Base-by-base conservation (phyloP, 2,329 filamentous ascomycete species). In the Mycosphaerelloides madeirae region DNA sequence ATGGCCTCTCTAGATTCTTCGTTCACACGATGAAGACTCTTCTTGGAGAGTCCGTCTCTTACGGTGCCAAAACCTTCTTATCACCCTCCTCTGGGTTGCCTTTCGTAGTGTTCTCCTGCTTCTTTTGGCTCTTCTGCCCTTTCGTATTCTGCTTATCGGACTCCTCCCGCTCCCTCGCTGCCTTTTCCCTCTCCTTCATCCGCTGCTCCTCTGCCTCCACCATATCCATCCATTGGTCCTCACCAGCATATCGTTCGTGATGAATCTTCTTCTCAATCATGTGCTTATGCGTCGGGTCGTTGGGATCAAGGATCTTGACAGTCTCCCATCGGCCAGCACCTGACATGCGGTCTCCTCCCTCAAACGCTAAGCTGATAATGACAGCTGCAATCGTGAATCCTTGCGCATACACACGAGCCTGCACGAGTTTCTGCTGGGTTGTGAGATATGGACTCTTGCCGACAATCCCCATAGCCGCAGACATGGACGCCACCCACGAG, bases 211-310 rank as follows among this genome's bases (percentile, higher is more conserved):
- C 86, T 15, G 86, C 81, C 49, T 79, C 85, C 38, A 91, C 84
- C 85, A 91, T 91, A 59, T 91, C 84, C 74, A 81, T 93, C 93
- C 93, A 98, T 60, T 96, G 77, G 68, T 97, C 90, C 72, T 95
- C 87, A 34, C 88, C 87, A 64, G 83, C 78, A 66, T 94, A 93
- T 52, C 86, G 77, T 74, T 94, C 87, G 71, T 89, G 86, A 66
- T 94, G 87, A 43, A 93, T 79, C 71, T 75, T 82, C 80, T 90
- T 91, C 78, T 94, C 87, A 56, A 94, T 86, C 55, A 89, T 65
- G 59, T 85, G 76, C 77, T 88, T 85, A 68, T 90, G 87, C 69
- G 84, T 80, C 2, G 87, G 87, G 64, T 95, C 87, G 55, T 87
- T 76, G 41, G 86, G 85, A 67, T 91, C 86, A 34, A 90, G 55